Conservation (phyloP, 495 filamentous ascomycete genomes). For the Amorphotheca resinae region DNA sequence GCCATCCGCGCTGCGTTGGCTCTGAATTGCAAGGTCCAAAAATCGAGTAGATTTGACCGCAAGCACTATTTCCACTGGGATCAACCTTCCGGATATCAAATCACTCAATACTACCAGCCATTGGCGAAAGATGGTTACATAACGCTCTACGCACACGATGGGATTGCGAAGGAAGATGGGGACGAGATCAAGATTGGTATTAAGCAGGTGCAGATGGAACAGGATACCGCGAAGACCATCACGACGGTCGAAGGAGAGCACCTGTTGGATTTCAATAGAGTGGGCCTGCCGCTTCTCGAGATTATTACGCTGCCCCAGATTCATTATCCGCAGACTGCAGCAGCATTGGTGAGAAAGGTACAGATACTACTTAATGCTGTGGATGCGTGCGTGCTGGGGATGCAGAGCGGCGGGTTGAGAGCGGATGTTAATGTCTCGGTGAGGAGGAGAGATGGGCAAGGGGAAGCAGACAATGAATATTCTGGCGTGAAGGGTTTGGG, state of each 20-base stretch:
- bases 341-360: slow-evolving; percentile 77
- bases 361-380: slow-evolving; percentile 70
- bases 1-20: slow-evolving; percentile 82
- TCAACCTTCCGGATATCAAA: slow-evolving; percentile 91
- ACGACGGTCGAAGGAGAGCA: slow-evolving; percentile 59
- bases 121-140: slow-evolving; percentile 71
- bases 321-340: slow-evolving; percentile 71
- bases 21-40: slow-evolving; percentile 65
- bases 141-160: slow-evolving; percentile 60
- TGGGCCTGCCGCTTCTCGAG: slow-evolving; percentile 81
- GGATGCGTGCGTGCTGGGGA: slow-evolving; percentile 72
- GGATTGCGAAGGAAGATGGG: slow-evolving; percentile 59
- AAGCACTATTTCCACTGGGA: slow-evolving; percentile 99
- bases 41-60: slow-evolving; percentile 70
- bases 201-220: slow-evolving; percentile 90
- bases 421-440: slow-evolving; percentile 96
- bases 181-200: slow-evolving; percentile 60
- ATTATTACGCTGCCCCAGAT: slow-evolving; percentile 88
- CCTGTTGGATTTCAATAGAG: slow-evolving; percentile 88
- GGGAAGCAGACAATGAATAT: slow-evolving; percentile 35
- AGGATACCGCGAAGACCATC: slow-evolving; percentile 92
- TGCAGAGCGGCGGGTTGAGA: slow-evolving; percentile 84
- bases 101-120: slow-evolving; percentile 89
- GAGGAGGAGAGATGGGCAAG: slow-evolving; percentile 34
- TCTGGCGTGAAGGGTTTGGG: slow-evolving; percentile 51